A percentile compares a stretch with the other conserved stretches of the same genome.
These are phyloP conservation scores for Thelonectria olida DNA, from an alignment of 2,329 filamentous ascomycete species.

Conservation along the genomic window DNA sequence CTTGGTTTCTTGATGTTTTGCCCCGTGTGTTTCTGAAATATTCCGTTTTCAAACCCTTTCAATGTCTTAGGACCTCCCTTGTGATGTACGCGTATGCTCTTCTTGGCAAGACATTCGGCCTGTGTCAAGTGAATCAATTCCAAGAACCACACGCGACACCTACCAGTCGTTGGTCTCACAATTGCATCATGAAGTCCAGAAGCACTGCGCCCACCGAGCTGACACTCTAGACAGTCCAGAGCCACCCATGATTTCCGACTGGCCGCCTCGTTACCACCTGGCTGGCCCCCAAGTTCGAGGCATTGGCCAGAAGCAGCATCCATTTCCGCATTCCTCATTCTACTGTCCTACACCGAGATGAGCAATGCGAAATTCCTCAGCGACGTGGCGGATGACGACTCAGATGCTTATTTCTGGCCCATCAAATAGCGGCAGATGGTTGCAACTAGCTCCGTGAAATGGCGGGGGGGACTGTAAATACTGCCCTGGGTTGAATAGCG, in stretches of 20 bases:
- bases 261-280: too few species aligned
- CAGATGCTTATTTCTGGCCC: background rate
- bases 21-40: too few species aligned
- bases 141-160: background rate
- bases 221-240: too few species aligned
- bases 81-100: background rate
- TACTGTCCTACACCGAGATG: background rate
- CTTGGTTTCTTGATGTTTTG: too few species aligned
- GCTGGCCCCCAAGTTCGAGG: too few species aligned
- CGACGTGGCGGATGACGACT: background rate
- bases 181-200: background rate
- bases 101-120: background rate
- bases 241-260: too few species aligned
- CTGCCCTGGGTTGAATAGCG: too few species aligned
- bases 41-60: background rate
- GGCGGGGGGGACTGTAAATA: background rate
- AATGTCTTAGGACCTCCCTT: conserved; percentile 6
- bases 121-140: background rate
- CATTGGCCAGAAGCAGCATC: background rate
- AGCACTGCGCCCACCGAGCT: background rate
- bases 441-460: background rate
- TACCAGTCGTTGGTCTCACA: background rate
- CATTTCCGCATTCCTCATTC: background rate
- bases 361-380: background rate
- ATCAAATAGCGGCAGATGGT: background rate